Conservation (phyloP, 2,329 filamentous ascomycete genomes). For the Paecilomyces sp. region DNA sequence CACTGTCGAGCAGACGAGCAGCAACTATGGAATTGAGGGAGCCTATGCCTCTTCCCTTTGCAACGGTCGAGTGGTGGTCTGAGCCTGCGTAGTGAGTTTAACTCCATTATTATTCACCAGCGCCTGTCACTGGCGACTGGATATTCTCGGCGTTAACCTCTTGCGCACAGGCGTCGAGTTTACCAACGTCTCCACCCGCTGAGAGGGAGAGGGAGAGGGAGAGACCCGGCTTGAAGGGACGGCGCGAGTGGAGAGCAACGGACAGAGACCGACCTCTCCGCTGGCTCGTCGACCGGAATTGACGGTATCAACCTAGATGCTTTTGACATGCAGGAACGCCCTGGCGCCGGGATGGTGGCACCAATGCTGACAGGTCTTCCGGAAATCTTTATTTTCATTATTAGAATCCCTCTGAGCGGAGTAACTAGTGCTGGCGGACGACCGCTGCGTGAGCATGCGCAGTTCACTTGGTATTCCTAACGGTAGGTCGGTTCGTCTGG, state of each 20-base stretch:
- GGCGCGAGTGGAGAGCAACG: neutral
- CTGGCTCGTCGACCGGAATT: neutral
- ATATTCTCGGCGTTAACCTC: neutral
- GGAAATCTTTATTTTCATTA: neutral
- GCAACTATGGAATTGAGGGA: neutral
- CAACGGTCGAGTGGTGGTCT: neutral
- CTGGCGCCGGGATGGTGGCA: neutral
- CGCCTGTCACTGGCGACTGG: neutral
- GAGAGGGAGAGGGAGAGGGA: neutral
- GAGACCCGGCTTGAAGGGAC: neutral
- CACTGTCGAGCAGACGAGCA: neutral
- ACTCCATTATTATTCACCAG: neutral
- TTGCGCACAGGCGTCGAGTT: neutral
- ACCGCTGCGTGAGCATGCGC: neutral
- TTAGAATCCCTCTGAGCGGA: neutral
- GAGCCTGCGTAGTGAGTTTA: neutral
- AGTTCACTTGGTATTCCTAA: neutral
- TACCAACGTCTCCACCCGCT: neutral
- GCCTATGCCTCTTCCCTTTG: neutral
- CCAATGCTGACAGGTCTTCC: neutral
- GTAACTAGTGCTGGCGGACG: neutral
- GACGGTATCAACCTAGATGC: neutral
- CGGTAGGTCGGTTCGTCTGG: too few relatives aligned
- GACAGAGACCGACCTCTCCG: neutral
- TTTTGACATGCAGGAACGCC: neutral